Evolutionary conservation across 441 rosid genomes (phyloP), one percentile per base, ranked within the genome.

Genomic region (Populus hybrid): DNA sequence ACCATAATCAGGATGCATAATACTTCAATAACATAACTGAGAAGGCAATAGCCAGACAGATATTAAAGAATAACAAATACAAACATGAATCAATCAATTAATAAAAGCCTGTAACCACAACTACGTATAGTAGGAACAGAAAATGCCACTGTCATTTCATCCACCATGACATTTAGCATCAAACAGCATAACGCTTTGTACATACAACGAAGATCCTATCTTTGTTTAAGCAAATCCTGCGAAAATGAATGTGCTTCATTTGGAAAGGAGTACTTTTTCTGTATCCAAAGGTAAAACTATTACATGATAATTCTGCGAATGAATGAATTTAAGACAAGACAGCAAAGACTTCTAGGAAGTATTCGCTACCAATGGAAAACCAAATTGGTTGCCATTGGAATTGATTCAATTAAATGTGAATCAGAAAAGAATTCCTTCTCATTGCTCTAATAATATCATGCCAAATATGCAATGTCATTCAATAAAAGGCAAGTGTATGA

Each of bases 401-500:
- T 20, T 65, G 59, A 21, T 30, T 35, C 34, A 71, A 77, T 59
- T 67, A 50, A 10, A 68, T 35, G 50, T 24, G 59, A 36, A 46
- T 36, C 20, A 14, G 26, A 18, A 50, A 5, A 21, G 34, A 64
- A 71, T 50, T 21, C 30, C 34, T 74, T 79, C 65, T 32, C 54
- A 74, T 18, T 28, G 74, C 40, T 64, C 75, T 63, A 68, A 36
- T 20, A 28, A 72, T 74, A 72, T 61, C 73, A 73, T 68, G 67
- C 70, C 38, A 79, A 21, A 9, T 61, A 61, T 61, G 61, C 73
- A 76, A 54, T 73, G 69, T 72, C 65, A 16, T 34, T 73, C 71
- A 40, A 71, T 21, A 80, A 46, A 26, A 64, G 73, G 77, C 80
- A 78, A 85, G 78, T 76, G 40, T 80, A 72, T 65, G 36, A 79